Evolutionary conservation across 257 asterid species (phyloP).

Genomic region (Solanum paucissectum): DNA sequence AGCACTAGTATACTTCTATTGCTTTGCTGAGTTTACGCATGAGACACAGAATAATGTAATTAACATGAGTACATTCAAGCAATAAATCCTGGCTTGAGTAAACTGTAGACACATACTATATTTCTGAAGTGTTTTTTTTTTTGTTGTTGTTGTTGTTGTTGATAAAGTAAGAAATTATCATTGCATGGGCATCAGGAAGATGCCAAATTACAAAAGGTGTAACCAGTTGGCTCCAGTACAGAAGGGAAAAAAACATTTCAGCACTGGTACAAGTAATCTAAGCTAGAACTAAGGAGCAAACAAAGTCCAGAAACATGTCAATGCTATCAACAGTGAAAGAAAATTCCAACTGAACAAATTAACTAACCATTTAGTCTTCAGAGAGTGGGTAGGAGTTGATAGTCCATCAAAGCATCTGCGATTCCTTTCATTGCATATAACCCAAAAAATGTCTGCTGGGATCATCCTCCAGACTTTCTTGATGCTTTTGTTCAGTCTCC

Average conservation of each 20-base stretch:
- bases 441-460: too few relatives aligned
- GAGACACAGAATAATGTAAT: not conserved
- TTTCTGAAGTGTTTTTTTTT: not conserved
- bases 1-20: not conserved
- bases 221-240: not conserved
- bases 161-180: not conserved
- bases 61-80: not conserved
- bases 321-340: not conserved
- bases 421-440: too few relatives aligned
- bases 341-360: not conserved
- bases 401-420: not conserved
- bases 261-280: not conserved
- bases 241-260: not conserved
- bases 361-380: not conserved
- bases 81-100: not conserved
- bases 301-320: not conserved
- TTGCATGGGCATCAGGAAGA: not conserved
- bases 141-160: not conserved
- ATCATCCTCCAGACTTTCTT: too few relatives aligned
- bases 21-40: not conserved
- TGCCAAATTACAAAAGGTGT: not conserved
- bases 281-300: not conserved
- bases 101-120: not conserved
- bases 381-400: not conserved
- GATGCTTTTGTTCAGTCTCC: not conserved